Evolutionary conservation across 441 rosid genomes (phyloP).

Genomic region (Cnidoscolus chayamansa): DNA sequence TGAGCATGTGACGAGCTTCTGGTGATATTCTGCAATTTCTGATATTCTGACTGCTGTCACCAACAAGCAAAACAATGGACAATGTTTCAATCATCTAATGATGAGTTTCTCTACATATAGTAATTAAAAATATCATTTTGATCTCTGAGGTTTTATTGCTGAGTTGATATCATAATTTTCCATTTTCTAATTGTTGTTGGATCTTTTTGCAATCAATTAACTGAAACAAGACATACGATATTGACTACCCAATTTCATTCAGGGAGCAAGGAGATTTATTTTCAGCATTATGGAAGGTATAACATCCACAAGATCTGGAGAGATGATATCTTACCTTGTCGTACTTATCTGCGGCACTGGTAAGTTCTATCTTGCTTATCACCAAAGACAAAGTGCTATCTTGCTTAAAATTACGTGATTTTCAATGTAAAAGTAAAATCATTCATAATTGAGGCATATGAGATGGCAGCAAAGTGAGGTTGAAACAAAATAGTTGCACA

Average conservation of each 20-base stretch:
- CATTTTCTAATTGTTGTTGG: not conserved
- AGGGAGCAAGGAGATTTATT: slow-evolving; percentile 74
- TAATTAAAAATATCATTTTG: not conserved
- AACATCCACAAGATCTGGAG: slow-evolving; percentile 80
- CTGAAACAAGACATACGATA: not conserved
- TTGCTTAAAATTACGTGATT: not conserved
- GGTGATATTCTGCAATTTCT: slow-evolving; percentile 10
- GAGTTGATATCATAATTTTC: not conserved
- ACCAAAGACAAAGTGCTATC: not conserved
- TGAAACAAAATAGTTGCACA: not conserved
- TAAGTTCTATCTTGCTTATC: slow-evolving; percentile 21
- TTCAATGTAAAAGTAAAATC: no score
- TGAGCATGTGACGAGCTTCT: not conserved
- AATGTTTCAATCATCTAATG: not conserved
- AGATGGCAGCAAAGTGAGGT: not conserved
- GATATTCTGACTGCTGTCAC: not conserved
- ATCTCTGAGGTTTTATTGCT: not conserved
- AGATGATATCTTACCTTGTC: slow-evolving; percentile 86
- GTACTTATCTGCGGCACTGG: slow-evolving; percentile 90
- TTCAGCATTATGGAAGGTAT: slow-evolving; percentile 63
- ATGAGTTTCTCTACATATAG: not conserved
- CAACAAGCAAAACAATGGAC: no score
- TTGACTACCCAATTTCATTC: slow-evolving; percentile 23
- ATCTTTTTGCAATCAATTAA: not conserved
- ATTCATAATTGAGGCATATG: no score